Conservation (phyloP, 805 yeast species). For the Myxozyma lipomycoides region DNA sequence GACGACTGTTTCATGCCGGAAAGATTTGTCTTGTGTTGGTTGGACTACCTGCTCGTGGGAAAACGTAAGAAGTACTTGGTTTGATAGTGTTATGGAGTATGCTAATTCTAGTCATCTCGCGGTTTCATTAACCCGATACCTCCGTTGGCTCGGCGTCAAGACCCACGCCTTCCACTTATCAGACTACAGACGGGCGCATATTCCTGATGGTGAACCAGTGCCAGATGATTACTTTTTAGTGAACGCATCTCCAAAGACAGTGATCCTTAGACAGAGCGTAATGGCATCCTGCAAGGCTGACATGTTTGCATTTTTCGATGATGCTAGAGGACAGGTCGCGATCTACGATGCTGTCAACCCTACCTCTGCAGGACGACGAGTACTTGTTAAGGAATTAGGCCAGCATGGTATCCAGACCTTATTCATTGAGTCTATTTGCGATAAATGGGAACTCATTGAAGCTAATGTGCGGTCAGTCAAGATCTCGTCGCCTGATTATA, state of each 20-base stretch:
- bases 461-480: constrained; percentile 82
- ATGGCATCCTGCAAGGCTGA: constrained; percentile 64
- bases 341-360: constrained; percentile 96
- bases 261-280: constrained; percentile 53
- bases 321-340: constrained; percentile 87
- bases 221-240: constrained; percentile 70
- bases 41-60: constrained; percentile 94
- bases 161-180: constrained; percentile 90
- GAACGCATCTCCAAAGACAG: constrained; percentile 45
- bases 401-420: constrained; percentile 65
- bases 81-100: background rate
- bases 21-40: constrained; percentile 81
- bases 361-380: constrained; percentile 59
- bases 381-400: constrained; percentile 52
- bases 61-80: constrained; percentile 47
- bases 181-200: constrained; percentile 67
- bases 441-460: constrained; percentile 62
- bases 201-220: constrained; percentile 45
- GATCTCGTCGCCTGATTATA: constrained; percentile 65
- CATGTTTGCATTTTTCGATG: constrained; percentile 63
- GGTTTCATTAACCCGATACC: constrained; percentile 83
- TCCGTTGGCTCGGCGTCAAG: constrained; percentile 94
- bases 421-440: constrained; percentile 83
- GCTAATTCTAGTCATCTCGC: constrained; percentile 53
- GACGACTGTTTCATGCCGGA: constrained; percentile 93